Conservation (phyloP, 495 filamentous ascomycete genomes). For the Tuber melanosporum region DNA sequence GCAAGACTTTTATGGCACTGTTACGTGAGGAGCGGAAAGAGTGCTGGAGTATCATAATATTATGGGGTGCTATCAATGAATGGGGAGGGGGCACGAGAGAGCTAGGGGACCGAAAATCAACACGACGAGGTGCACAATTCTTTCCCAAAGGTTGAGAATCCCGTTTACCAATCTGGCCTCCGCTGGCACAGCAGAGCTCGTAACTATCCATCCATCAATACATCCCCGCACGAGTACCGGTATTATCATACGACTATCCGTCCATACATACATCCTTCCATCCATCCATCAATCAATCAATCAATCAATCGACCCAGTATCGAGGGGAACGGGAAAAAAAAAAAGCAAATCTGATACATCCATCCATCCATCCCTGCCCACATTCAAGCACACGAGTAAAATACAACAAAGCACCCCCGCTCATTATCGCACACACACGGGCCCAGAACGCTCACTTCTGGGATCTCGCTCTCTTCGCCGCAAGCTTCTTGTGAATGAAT, state of each 20-base stretch:
- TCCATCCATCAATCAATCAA: background rate
- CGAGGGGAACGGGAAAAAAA: background rate
- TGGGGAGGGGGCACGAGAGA: background rate
- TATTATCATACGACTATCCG: no score
- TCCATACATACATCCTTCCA: background rate
- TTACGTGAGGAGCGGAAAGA: no score
- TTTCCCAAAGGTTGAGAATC: background rate
- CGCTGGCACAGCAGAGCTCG: background rate
- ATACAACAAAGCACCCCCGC: background rate
- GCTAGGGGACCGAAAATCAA: background rate
- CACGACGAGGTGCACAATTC: background rate
- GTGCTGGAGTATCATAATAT: background rate
- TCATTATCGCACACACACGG: background rate
- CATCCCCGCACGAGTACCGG: no score
- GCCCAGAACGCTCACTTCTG: background rate
- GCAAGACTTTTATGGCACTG: background rate
- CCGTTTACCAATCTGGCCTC: background rate
- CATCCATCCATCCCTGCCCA: background rate
- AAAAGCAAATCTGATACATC: constrained; percentile 4
- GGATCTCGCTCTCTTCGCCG: constrained; percentile 42
- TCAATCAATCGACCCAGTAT: background rate
- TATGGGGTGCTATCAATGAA: background rate
- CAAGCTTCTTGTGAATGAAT: constrained; percentile 46
- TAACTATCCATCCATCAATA: background rate
- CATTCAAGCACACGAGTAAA: background rate